Evolutionary conservation across 129 eudicot genomes (phyloP).

Genomic region (Logfia minima): DNA sequence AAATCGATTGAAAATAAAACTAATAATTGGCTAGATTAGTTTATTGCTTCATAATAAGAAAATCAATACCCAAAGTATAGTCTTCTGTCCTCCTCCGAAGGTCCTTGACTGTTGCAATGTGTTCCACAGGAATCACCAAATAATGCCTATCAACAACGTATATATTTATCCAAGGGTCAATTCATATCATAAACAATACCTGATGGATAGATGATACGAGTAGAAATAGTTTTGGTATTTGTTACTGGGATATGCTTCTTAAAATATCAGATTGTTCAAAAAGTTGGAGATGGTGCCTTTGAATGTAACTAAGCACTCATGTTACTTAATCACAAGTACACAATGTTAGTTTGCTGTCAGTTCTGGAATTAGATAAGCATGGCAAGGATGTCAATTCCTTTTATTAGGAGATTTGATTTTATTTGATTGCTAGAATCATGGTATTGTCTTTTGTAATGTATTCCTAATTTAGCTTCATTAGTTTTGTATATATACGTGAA

Average conservation of each 20-base stretch:
- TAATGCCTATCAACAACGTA: slow-evolving; percentile 59
- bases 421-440: too few relatives aligned
- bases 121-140: slow-evolving; percentile 85
- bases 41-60: background rate
- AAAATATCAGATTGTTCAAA: too few relatives aligned
- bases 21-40: background rate
- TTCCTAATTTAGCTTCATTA: too few relatives aligned
- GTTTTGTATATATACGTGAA: too few relatives aligned
- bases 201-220: background rate
- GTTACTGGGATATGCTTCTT: background rate
- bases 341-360: too few relatives aligned
- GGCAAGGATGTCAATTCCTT: too few relatives aligned
- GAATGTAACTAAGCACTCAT: too few relatives aligned
- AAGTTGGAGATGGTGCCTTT: too few relatives aligned
- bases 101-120: slow-evolving; percentile 73
- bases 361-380: too few relatives aligned
- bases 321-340: too few relatives aligned
- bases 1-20: background rate
- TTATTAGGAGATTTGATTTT: too few relatives aligned
- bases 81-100: slow-evolving; percentile 55
- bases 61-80: slow-evolving; percentile 55
- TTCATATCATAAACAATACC: slow-evolving; percentile 19
- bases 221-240: background rate
- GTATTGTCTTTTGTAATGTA: too few relatives aligned
- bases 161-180: background rate